phyloP scores from a whole-genome alignment of 495 filamentous ascomycete species.

The Amniculicola lignicola region DNA sequence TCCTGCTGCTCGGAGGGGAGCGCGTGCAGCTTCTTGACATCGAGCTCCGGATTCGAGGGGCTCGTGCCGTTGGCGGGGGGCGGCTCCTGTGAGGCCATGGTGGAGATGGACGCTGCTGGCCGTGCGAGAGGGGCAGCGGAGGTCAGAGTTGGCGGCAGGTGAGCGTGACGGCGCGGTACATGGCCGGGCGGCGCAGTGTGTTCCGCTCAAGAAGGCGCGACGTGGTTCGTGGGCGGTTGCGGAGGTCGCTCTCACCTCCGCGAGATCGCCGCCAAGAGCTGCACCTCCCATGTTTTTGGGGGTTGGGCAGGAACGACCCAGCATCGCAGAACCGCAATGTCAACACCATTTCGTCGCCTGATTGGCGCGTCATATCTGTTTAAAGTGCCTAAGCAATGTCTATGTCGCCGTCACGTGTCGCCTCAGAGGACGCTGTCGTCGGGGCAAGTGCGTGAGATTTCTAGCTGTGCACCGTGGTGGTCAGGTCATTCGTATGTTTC shows the following conservation, averaged over 20 bases:
- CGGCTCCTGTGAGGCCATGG: slow-evolving; percentile 13
- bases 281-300: background rate
- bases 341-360: slow-evolving; percentile 5
- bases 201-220: background rate
- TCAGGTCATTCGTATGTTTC: slow-evolving; percentile 27
- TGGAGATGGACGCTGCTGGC: slow-evolving; percentile 9
- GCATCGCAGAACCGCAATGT: slow-evolving; percentile 4
- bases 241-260: slow-evolving; percentile 17
- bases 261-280: background rate
- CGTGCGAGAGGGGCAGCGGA: background rate
- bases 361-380: background rate
- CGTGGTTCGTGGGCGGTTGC: background rate
- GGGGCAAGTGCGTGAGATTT: slow-evolving; percentile 12
- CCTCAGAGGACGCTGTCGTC: background rate
- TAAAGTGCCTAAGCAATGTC: background rate
- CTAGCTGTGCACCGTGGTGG: slow-evolving; percentile 1
- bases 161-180: slow-evolving; percentile 5
- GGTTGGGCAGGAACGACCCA: background rate
- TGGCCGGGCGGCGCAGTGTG: slow-evolving; percentile 3
- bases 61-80: slow-evolving; percentile 23
- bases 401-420: background rate
- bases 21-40: slow-evolving; percentile 80
- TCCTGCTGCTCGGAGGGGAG: slow-evolving; percentile 95
- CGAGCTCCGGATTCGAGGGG: slow-evolving; percentile 60
- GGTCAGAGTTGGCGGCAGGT: background rate